Evolutionary conservation across 139 green algal species (phyloP), one percentile per base, ranked within the genome.

Genomic region (Diplosphaera chodatii): DNA sequence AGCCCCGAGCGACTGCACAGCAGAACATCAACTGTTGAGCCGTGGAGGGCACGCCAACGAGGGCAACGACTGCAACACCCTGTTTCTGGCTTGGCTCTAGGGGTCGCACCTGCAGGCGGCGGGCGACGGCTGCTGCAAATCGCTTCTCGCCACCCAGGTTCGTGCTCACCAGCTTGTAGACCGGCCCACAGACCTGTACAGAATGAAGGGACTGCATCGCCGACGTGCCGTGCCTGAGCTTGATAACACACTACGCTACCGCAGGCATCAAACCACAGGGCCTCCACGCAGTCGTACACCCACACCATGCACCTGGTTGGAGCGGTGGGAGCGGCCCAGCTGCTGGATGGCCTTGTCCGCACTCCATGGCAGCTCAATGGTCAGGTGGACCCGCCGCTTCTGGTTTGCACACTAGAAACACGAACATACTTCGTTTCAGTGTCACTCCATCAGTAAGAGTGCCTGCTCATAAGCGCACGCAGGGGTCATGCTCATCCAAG

Each of bases 331-430:
- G 37, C 81, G 71, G 32, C 92, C 92, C 20, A 97, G 86, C 84
- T 97, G 92, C 82, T 97, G 92, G 37, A 97, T 94, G 55, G 92
- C 88, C 78, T 96, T 96, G 78, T 97, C 92, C 1, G 92, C 92
- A 20, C 63, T 83, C 90, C 92, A 97, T 55, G 91, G 89, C 72
- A 97, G 85, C 85, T 97, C 92, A 29, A 97, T 89, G 48, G 91
- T 97, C 30, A 96, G 74, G 82, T 97, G 91, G 34, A 91, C 71
- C 25, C 91, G 78, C 4, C 89, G 72, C 27, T 81, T 79, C 69
- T 85, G 78, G 73, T 90, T 86, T 8, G 8, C 16, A 18, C 48
- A 59, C 48, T 59, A 18, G n/a, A n/a, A n/a, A n/a, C n/a, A n/a
- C n/a, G n/a, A n/a, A n/a, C n/a, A n/a, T n/a, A n/a, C n/a, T n/a